phyloP scores from a whole-genome alignment of 768 basidiomycete genomes.

The Kondoa malvinella region DNA sequence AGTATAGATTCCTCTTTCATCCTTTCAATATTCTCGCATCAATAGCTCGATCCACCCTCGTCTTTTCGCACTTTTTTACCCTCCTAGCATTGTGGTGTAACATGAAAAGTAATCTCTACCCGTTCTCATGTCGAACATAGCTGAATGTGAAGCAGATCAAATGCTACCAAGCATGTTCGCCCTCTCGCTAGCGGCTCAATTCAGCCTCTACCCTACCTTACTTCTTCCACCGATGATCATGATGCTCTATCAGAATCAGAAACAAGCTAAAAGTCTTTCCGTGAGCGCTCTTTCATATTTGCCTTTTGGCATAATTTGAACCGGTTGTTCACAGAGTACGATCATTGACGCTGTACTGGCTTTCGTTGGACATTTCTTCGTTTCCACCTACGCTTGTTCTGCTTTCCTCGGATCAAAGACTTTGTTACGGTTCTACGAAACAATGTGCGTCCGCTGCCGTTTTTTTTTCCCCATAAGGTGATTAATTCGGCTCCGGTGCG shows the following conservation, averaged over 20 bases:
- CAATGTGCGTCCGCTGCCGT: slow-evolving; percentile 17
- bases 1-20: slow-evolving; percentile 62
- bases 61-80: slow-evolving; percentile 58
- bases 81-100: slow-evolving; percentile 56
- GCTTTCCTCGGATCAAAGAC: slow-evolving; percentile 20
- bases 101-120: slow-evolving; percentile 39
- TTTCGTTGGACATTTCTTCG: slow-evolving; percentile 39
- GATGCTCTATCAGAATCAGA: slow-evolving; percentile 37
- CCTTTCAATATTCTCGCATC: slow-evolving; percentile 70
- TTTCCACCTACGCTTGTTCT: slow-evolving; percentile 6
- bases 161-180: slow-evolving; percentile 44
- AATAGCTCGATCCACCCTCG: slow-evolving; percentile 63
- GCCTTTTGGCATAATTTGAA: too few species aligned
- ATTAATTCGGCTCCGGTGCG: not conserved
- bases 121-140: not conserved
- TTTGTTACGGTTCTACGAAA: slow-evolving; percentile 19
- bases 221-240: slow-evolving; percentile 51
- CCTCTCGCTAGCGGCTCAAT: slow-evolving; percentile 53
- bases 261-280: too few species aligned
- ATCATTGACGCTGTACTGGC: slow-evolving; percentile 36
- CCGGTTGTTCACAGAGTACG: too few species aligned
- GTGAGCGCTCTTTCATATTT: too few species aligned
- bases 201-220: slow-evolving; percentile 45
- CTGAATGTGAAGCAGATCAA: slow-evolving; percentile 38
- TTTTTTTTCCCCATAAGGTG: too few species aligned